Evolutionary conservation across 805 yeast genomes (phyloP).

Genomic region (Jamesozyma gamospora): DNA sequence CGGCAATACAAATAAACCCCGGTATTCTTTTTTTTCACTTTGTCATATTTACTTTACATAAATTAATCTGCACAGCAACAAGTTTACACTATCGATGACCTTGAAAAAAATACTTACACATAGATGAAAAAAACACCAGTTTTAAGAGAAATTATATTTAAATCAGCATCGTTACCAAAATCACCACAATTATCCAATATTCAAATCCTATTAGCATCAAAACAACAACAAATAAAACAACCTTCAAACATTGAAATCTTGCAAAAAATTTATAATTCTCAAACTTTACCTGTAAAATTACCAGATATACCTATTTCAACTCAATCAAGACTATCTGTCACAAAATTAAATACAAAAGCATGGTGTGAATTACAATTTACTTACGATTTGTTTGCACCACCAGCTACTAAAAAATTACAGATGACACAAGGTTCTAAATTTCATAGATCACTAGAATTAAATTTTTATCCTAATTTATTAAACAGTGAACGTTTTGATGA

Average conservation of each 20-base stretch:
- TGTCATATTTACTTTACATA: no score
- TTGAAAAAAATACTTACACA: not conserved
- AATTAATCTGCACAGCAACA: no score
- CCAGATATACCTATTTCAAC: conserved; percentile 13
- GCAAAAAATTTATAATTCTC: conserved; percentile 1
- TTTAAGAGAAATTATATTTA: no score
- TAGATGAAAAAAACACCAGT: no score
- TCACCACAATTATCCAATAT: no score
- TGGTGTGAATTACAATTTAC: conserved; percentile 63
- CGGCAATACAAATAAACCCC: no score
- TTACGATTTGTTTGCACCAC: conserved; percentile 34
- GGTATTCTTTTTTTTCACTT: no score
- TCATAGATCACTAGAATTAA: conserved; percentile 41
- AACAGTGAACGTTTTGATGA: no score
- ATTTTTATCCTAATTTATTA: conserved; percentile 31
- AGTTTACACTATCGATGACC: no score
- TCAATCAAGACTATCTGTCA: conserved; percentile 34
- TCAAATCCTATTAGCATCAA: not conserved
- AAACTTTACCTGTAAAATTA: conserved; percentile 10
- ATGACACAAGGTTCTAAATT: conserved; percentile 33
- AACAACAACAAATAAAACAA: conserved; percentile 1
- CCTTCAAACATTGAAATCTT: no score
- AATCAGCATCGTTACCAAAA: no score
- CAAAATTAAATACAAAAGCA: conserved; percentile 44
- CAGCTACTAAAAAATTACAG: no score